These are phyloP conservation scores for Lycium barbarum DNA, from an alignment of 257 asterid genomes.

Conservation along the genomic window DNA sequence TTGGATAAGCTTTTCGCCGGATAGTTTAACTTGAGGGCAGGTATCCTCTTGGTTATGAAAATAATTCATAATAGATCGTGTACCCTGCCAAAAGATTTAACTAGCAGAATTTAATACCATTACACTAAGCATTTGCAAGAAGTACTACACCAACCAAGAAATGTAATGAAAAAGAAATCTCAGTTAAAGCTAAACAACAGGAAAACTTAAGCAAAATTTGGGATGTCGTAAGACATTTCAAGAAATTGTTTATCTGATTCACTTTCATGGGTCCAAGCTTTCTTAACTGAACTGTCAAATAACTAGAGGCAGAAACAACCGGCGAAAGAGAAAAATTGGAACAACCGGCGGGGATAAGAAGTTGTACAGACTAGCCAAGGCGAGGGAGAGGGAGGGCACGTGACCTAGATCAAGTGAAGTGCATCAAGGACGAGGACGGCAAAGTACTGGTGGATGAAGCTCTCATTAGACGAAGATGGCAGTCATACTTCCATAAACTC, in stretches of 20 bases:
- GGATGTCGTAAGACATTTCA: neutral
- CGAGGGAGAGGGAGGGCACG: too few species aligned
- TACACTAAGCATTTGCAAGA: slow-evolving; percentile 28
- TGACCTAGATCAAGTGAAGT: too few species aligned
- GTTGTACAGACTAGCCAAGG: too few species aligned
- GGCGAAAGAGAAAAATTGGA: slow-evolving; percentile 20
- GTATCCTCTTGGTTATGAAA: slow-evolving; percentile 58
- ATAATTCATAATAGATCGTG: slow-evolving; percentile 78
- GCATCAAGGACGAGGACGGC: too few species aligned
- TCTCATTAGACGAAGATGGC: too few species aligned
- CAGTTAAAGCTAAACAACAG: neutral
- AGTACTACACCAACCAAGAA: slow-evolving; percentile 13
- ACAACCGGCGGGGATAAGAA: too few species aligned
- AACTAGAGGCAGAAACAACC: slow-evolving; percentile 14
- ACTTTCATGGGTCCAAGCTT: neutral
- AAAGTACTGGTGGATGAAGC: too few species aligned
- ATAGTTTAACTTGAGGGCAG: slow-evolving; percentile 41
- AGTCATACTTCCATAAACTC: too few species aligned
- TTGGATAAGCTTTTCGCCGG: slow-evolving; percentile 46
- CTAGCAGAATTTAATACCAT: slow-evolving; percentile 29
- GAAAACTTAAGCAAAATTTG: slow-evolving; percentile 5
- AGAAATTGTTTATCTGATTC: neutral
- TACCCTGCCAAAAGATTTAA: slow-evolving; percentile 70
- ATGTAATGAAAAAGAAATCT: slow-evolving; percentile 22
- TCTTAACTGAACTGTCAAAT: slow-evolving; percentile 8